Evolutionary conservation across 2,329 filamentous ascomycete genomes (phyloP).

Genomic region (Pseudogymnoascus sp.): DNA sequence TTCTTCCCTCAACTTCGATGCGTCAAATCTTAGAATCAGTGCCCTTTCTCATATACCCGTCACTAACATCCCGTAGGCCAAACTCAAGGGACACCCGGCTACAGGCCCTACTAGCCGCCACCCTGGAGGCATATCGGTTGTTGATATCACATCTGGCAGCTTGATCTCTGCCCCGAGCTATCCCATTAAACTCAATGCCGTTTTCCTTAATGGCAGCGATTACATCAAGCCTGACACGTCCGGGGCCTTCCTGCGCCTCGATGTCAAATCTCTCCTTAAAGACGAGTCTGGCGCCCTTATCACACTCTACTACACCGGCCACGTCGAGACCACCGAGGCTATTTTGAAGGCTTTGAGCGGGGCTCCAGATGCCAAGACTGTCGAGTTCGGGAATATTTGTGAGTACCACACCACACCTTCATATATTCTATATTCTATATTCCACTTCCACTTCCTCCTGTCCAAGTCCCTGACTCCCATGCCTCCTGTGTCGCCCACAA

Average conservation of each 20-base stretch:
- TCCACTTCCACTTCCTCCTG: not conserved
- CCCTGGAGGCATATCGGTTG: slow-evolving; percentile 14
- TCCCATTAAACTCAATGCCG: slow-evolving; percentile 30
- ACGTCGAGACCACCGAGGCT: slow-evolving; percentile 30
- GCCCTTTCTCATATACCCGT: not conserved
- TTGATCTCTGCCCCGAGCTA: slow-evolving; percentile 32
- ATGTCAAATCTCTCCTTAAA: slow-evolving; percentile 32
- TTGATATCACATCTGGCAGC: slow-evolving; percentile 21
- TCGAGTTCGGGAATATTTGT: slow-evolving; percentile 34
- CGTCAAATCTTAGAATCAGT: not conserved
- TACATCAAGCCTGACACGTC: slow-evolving; percentile 34
- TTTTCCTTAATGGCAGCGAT: slow-evolving; percentile 34
- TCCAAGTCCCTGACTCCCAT: not conserved
- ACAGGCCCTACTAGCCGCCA: not conserved
- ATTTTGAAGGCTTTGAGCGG: slow-evolving; percentile 31
- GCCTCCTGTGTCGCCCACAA: not conserved
- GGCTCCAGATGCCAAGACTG: slow-evolving; percentile 31
- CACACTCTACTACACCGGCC: slow-evolving; percentile 33
- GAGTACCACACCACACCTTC: slow-evolving; percentile 18
- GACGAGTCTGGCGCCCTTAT: slow-evolving; percentile 31
- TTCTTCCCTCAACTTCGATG: not conserved
- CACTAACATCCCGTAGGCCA: not conserved
- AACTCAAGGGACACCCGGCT: not conserved
- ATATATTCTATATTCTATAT: not conserved
- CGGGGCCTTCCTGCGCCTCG: slow-evolving; percentile 32